Base-by-base conservation (phyloP, 345 rosid species). In the Heritiera fomes region DNA sequence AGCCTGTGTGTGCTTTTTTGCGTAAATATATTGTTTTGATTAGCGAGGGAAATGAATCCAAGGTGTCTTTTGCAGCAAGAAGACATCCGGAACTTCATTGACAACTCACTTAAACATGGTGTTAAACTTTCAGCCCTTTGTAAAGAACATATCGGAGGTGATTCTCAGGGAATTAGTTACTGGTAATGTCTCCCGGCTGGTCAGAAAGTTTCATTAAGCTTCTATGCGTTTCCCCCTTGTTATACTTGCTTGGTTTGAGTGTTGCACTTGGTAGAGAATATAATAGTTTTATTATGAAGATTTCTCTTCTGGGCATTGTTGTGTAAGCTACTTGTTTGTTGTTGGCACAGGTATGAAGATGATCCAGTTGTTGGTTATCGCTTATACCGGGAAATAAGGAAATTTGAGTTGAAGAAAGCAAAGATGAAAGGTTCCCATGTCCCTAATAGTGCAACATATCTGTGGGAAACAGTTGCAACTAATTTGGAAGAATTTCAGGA, bases 391-490 rank as follows among this genome's bases (percentile, higher is more conserved):
- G 98, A 95, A 86, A 92, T 87, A 80, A 92, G 94, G 79, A 93
- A 90, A 88, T 84, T 84, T 65, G 98, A 92, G 85, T 85, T 86
- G 80, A 87, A 87, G 86, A 91, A 88, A 88, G 91, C 83, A 43
- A 94, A 87, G 88, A 82, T 87, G 73, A 97, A 87, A 83, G 99
- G 99, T 71, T 95, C 99, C 49, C 85, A 84, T 81, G 87, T 94
- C 86, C 90, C 84, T 81, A 88, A 90, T 43, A 86, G 79, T 73
- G 62, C 89, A 69, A 84, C 91, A 78, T 91, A 89, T 89, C 97
- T 87, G 85, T 96, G 99, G 99, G 99, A 96, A 87, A 89, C 99
- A 64, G 92, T 96, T 80, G 98, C 99, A 73, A 88, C 98, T 20
- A 95, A 89, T 84, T 93, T 92, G 30, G 97, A 93, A 81, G 99